Conservation (phyloP, 2,329 filamentous ascomycete genomes). For the Colletotrichum falcatum region DNA sequence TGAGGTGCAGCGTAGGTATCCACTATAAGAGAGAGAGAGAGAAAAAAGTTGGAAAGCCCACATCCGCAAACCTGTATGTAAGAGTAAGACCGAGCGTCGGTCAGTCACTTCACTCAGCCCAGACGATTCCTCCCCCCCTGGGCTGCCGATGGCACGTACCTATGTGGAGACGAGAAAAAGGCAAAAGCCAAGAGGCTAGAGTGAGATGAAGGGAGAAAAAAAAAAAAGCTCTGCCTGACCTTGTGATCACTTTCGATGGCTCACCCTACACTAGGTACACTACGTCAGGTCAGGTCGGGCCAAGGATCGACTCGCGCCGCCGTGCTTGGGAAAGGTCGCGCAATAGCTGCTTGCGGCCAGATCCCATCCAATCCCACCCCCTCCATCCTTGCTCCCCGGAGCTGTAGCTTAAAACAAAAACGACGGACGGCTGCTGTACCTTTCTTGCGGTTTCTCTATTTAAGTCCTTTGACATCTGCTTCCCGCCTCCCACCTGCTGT, state of each 20-base stretch:
- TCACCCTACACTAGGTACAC: slow-evolving; percentile 27
- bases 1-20: neutral
- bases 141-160: slow-evolving; percentile 16
- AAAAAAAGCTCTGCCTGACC: slow-evolving; percentile 37
- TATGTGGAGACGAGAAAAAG: slow-evolving; percentile 29
- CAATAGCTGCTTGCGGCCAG: slow-evolving; percentile 38
- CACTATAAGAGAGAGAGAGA: neutral
- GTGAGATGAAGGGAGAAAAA: slow-evolving; percentile 7
- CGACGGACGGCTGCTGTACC: slow-evolving; percentile 10
- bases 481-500: neutral
- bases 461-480: slow-evolving; percentile 28
- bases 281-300: slow-evolving; percentile 17
- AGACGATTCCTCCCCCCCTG: neutral
- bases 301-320: slow-evolving; percentile 37
- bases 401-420: slow-evolving; percentile 30
- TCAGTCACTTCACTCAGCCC: slow-evolving; percentile 1
- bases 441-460: slow-evolving; percentile 23
- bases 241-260: slow-evolving; percentile 41
- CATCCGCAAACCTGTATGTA: slow-evolving; percentile 5
- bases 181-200: slow-evolving; percentile 8
- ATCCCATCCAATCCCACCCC: slow-evolving; percentile 5
- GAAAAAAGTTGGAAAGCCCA: slow-evolving; percentile 14
- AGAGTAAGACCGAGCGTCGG: slow-evolving; percentile 8
- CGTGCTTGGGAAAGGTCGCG: slow-evolving; percentile 32
- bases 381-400: slow-evolving; percentile 10